Evolutionary conservation across 805 yeast genomes (phyloP), one percentile per base, ranked within the genome.

Genomic region (Starmerella tilneyi): DNA sequence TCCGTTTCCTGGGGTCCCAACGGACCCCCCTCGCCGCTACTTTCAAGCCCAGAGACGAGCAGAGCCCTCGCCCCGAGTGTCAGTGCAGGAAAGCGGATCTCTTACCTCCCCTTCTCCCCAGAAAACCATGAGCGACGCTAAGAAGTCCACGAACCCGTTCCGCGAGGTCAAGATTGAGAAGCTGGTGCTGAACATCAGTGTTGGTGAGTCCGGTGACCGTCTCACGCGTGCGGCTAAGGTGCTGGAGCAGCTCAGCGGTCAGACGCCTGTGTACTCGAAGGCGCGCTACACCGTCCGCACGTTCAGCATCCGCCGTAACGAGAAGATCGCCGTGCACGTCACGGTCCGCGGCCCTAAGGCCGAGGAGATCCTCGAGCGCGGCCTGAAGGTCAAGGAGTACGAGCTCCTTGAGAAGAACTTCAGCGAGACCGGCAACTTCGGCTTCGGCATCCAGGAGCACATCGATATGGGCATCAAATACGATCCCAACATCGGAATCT

Each of bases 121-220:
- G 40, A 36, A 23, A 36, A 36, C 29, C 40, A 52, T 51, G 55
- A 51, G 54, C 44, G 55, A 45, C 50, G 67, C 61, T 64, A 61
- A 64, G 58, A 50, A 63, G 54, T 56, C 67, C 57, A 52, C 31
- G 8, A 92, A 92, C 78, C 79, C 84, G 75, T 89, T 92, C 97
- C 92, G 95, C 76, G 97, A 92, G 66, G 79, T 92, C 75, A 88
- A 82, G 78, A 89, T 92, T 78, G 97, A 92, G 78, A 92, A 92
- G 78, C 82, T 92, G 74, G 96, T 92, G 74, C 84, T 92, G 74
- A 92, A 92, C 92, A 92, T 92, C 76, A 88, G 94, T 75, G 98
- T 92, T 73, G 98, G 98, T 78, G 98, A 92, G 78, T 88, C 96
- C 74, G 98, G 98, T 80, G 98, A 92, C 75, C 84, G 97, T 82